Conservation (phyloP, 495 filamentous ascomycete genomes). For the Neurospora sp. region DNA sequence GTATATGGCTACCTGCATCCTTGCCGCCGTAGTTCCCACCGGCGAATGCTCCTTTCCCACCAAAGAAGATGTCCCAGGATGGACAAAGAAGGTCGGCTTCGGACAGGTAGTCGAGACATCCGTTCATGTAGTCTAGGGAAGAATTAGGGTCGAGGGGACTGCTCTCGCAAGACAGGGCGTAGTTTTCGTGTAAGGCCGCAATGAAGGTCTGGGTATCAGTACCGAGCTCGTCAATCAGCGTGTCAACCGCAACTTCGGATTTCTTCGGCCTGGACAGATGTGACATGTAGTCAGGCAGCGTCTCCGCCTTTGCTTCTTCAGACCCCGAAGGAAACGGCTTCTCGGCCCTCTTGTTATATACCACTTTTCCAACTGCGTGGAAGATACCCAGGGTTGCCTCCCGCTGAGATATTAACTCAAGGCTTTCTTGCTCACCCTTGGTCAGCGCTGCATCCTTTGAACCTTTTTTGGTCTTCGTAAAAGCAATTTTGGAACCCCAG, state of each 20-base stretch:
- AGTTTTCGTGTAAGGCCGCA: conserved; percentile 92
- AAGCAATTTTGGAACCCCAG: conserved; percentile 57
- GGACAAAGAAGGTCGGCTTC: conserved; percentile 74
- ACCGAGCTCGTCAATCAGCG: conserved; percentile 76
- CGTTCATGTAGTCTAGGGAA: conserved; percentile 55
- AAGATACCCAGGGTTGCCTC: conserved; percentile 87
- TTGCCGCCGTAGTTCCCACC: conserved; percentile 33
- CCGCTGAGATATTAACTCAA: conserved; percentile 69
- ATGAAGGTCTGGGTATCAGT: conserved; percentile 85
- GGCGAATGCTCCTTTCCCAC: conserved; percentile 28
- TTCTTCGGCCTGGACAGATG: conserved; percentile 51
- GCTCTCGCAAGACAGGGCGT: conserved; percentile 67
- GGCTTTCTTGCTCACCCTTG: conserved; percentile 57
- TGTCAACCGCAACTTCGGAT: conserved; percentile 62
- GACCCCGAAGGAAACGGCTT: conserved; percentile 16
- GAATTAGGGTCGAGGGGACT: conserved; percentile 33
- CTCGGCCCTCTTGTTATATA: conserved; percentile 80
- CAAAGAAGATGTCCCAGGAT: conserved; percentile 45
- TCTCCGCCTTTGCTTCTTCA: conserved; percentile 29
- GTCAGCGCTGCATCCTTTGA: conserved; percentile 49
- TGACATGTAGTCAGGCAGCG: conserved; percentile 50
- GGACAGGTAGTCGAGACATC: conserved; percentile 74
- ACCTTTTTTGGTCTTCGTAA: conserved; percentile 50
- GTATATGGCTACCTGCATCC: conserved; percentile 52
- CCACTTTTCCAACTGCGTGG: conserved; percentile 88